A percentile compares a stretch with the other conserved stretches of the same genome.
These are phyloP conservation scores for Somion occarium DNA, from an alignment of 1,284 basidiomycete genomes.

Conservation along the genomic window DNA sequence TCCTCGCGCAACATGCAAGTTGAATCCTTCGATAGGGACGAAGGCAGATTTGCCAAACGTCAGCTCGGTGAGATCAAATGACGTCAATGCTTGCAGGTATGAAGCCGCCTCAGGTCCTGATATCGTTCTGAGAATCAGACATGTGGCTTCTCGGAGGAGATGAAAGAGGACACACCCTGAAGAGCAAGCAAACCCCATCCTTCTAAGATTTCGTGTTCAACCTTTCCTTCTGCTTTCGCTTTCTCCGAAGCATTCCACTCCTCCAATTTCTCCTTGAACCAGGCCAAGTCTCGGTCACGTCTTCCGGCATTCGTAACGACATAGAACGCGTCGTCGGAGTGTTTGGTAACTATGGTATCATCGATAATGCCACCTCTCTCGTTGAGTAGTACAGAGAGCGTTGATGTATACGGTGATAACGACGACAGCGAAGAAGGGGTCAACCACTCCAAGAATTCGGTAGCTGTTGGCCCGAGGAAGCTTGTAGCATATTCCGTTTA, in stretches of 20 bases:
- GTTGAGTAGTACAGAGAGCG: conserved; percentile 87
- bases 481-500: conserved; percentile 33
- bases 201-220: conserved; percentile 81
- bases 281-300: conserved; percentile 75
- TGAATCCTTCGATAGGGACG: conserved; percentile 72
- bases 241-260: conserved; percentile 69
- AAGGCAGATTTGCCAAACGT: conserved; percentile 82
- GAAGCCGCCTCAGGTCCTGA: conserved; percentile 75
- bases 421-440: conserved; percentile 77
- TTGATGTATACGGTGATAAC: conserved; percentile 68
- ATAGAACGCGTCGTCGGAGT: conserved; percentile 78
- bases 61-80: conserved; percentile 66
- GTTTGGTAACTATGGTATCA: conserved; percentile 87
- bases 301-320: conserved; percentile 96
- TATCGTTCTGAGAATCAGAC: conserved; percentile 22
- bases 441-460: conserved; percentile 81
- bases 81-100: conserved; percentile 72
- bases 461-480: conserved; percentile 71
- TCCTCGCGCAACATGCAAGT: conserved; percentile 90
- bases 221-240: conserved; percentile 48
- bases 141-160: neutral
- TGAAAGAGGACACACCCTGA: conserved; percentile 53
- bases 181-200: conserved; percentile 88
- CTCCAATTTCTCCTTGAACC: conserved; percentile 65
- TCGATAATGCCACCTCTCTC: conserved; percentile 92